Evolutionary conservation across 2,329 filamentous ascomycete genomes (phyloP).

Genomic region (Verticillium nubilum): DNA sequence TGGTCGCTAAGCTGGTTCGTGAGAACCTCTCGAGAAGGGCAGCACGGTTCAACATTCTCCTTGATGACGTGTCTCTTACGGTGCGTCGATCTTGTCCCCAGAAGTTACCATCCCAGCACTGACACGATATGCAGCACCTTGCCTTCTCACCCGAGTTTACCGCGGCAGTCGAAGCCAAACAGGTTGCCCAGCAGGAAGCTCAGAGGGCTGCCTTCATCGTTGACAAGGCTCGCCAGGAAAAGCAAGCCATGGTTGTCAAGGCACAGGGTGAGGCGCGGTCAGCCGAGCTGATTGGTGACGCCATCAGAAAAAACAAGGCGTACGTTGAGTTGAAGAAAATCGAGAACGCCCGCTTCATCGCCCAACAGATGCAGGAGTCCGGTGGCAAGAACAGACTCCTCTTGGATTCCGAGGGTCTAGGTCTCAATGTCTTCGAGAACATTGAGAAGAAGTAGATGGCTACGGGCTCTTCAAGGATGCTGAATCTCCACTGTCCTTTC

Average conservation of each 20-base stretch:
- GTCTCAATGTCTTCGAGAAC: slow-evolving; percentile 73
- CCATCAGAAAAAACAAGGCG: slow-evolving; percentile 98
- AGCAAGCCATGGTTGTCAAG: slow-evolving; percentile 97
- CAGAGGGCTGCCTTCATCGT: slow-evolving; percentile 96
- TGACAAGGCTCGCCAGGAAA: slow-evolving; percentile 98
- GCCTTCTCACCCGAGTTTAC: slow-evolving; percentile 71
- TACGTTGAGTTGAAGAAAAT: slow-evolving; percentile 98
- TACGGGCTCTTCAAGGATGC: neutral
- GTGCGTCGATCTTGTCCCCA: slow-evolving; percentile 42
- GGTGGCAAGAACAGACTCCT: slow-evolving; percentile 90
- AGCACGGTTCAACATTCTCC: slow-evolving; percentile 91
- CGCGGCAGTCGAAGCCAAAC: slow-evolving; percentile 67
- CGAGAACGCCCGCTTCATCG: slow-evolving; percentile 89
- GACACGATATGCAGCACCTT: slow-evolving; percentile 47
- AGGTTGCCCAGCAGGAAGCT: slow-evolving; percentile 83
- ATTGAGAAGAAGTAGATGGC: slow-evolving; percentile 38
- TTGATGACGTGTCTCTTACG: slow-evolving; percentile 96
- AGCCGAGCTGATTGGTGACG: slow-evolving; percentile 95
- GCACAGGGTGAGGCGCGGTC: slow-evolving; percentile 98
- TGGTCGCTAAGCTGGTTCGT: slow-evolving; percentile 82
- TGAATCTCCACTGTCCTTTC: slow-evolving; percentile 43
- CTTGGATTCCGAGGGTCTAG: slow-evolving; percentile 84
- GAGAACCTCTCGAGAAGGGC: slow-evolving; percentile 90
- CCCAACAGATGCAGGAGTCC: slow-evolving; percentile 77
- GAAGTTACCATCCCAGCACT: slow-evolving; percentile 9